Base-by-base conservation (phyloP, 441 rosid genomes). In the Metrosideros polymorpha region DNA sequence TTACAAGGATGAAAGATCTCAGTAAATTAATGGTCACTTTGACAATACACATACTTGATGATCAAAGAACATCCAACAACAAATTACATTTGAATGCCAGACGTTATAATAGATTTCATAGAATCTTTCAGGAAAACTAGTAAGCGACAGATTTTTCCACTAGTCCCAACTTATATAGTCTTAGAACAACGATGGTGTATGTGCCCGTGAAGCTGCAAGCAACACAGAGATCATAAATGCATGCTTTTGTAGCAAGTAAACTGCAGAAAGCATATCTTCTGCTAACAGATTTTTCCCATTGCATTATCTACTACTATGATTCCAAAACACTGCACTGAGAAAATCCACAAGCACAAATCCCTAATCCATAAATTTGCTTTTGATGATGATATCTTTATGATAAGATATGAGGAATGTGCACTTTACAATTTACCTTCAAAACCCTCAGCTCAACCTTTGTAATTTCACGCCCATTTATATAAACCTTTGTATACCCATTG, bases 401-500 rank as follows among this genome's bases (percentile, higher is more conserved):
- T 39, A 22, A 71, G 79, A 22, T 22, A 24, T 6, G 79, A 71
- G 79, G 49, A 82, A 24, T 82, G 25, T 53, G 54, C 84, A 49
- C 30, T n/a, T 50, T 29, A 82, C 61, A 83, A 79, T 54, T 87
- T 79, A 89, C 94, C 92, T 85, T 91, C 86, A 92, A 84, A 76
- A 92, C 84, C 83, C 89, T 90, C 45, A 83, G 92, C 75, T 94
- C 96, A 86, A 84, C 79, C 84, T 87, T 92, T 17, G 94, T 91
- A 83, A 94, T 94, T 88, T 92, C 94, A 22, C 96, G 94, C 54
- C 96, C 96, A 85, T 94, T 94, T 25, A 92, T 92, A 85, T 88
- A 92, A 49, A 94, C 94, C 61, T 89, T 91, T 2, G 96, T 90
- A 86, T 90, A 91, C 27, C 94, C 96, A 85, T 91, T 89, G 87